Percentiles rank a stretch among this genome's conserved stretches.
These are phyloP conservation scores for Solanum gracilifrons DNA, from an alignment of 257 asterid species.

Conservation along the genomic window DNA sequence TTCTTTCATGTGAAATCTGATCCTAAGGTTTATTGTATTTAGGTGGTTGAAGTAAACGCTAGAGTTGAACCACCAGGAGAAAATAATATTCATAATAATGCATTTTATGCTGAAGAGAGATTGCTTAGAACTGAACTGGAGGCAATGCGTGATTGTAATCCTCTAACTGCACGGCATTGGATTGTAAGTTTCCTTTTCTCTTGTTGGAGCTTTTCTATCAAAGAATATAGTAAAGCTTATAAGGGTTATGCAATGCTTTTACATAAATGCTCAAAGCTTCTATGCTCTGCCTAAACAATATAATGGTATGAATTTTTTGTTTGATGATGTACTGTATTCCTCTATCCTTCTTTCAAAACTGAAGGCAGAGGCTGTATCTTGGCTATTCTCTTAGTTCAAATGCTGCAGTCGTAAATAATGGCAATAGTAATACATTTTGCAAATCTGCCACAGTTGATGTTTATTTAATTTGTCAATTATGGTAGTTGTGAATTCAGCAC, in stretches of 20 bases:
- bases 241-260: not conserved
- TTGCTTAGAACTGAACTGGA: slow-evolving; percentile 28
- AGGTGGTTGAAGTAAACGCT: slow-evolving; percentile 29
- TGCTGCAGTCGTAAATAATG: not conserved
- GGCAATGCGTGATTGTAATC: slow-evolving; percentile 31
- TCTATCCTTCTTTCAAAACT: not conserved
- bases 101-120: slow-evolving; percentile 28
- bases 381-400: not conserved
- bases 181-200: slow-evolving; percentile 10
- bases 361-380: not conserved
- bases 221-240: not conserved
- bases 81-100: slow-evolving; percentile 23
- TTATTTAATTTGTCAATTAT: not conserved
- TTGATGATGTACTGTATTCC: not conserved
- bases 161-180: slow-evolving; percentile 30
- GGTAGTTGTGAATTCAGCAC: not conserved
- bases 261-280: not conserved
- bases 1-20: not conserved
- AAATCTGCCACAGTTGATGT: not conserved
- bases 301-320: not conserved
- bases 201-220: not conserved
- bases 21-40: not conserved
- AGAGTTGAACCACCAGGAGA: slow-evolving; percentile 26
- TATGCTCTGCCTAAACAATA: not conserved
- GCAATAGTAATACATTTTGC: not conserved